These are phyloP conservation scores for Taphrina wiesneri DNA, from an alignment of 1,139 yeast species.

Conservation along the genomic window DNA sequence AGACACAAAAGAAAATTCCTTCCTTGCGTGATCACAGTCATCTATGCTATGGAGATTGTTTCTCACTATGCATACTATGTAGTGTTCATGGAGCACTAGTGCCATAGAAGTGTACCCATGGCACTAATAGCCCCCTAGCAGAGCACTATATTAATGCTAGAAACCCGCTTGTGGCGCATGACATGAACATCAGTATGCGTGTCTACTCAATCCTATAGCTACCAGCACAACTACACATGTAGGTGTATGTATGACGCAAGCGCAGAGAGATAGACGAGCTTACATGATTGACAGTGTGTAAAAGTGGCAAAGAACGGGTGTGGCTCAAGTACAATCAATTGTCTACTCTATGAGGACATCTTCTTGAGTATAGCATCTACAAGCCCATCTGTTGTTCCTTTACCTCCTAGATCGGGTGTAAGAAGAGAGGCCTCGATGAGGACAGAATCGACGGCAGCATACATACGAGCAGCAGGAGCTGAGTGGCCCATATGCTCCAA, in stretches of 20 bases:
- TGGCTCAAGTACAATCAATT: neutral
- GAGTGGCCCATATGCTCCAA: constrained; percentile 92
- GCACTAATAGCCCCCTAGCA: too few relatives aligned
- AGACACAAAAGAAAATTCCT: constrained; percentile 17
- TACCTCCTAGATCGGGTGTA: constrained; percentile 96
- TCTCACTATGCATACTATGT: too few relatives aligned
- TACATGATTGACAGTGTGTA: too few relatives aligned
- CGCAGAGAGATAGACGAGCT: too few relatives aligned
- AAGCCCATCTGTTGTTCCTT: constrained; percentile 80
- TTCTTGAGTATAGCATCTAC: constrained; percentile 70
- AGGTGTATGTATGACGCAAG: too few relatives aligned
- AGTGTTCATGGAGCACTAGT: too few relatives aligned
- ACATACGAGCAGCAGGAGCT: constrained; percentile 86
- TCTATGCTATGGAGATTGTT: too few relatives aligned
- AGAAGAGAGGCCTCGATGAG: constrained; percentile 74
- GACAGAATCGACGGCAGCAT: constrained; percentile 92
- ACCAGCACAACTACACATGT: neutral
- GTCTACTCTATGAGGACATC: constrained; percentile 10
- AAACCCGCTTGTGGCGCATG: neutral
- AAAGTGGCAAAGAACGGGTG: too few relatives aligned
- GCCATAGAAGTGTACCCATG: too few relatives aligned
- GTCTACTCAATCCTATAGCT: neutral
- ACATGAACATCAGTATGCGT: neutral
- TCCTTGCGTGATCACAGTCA: constrained; percentile 20
- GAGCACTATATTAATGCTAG: too few relatives aligned